Base-by-base conservation (phyloP, 2,329 filamentous ascomycete genomes). In the Remersonia thermophila region DNA sequence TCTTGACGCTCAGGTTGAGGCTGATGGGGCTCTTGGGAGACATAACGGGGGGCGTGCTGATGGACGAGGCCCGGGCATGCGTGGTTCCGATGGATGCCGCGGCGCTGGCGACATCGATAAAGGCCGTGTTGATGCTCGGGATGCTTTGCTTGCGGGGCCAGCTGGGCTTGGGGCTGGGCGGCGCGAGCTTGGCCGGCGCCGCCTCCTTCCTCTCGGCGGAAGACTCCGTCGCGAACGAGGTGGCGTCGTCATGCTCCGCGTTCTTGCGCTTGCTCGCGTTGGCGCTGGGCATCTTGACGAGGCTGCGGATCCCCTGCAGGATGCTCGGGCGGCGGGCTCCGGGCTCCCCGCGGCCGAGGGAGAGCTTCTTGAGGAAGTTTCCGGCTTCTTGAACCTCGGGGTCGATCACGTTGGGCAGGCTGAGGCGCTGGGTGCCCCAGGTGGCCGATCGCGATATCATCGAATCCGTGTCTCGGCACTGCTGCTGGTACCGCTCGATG, bases 401-500 rank as follows among this genome's bases (percentile, higher is more conserved):
- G 38, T 82, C 77, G 4, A 62, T 44, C 37, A 67, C 48, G 46
- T 69, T 76, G 2, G 77, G 73, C 33, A 80, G 62, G 52, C 78
- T 80, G 39, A 71, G 69, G 29, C 77, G 70, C 6, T 73, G 68
- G 2, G 80, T 84, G 12, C 80, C 80, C 66, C 80, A 77, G 0
- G 80, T 84, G 13, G 79, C 79, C 11, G 75, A 69, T 42, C 71
- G 63, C 2, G 75, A 80, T 9, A 77, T 61, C 0, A 75, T 79
- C n/a, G n/a, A n/a, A 18, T 66, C 67, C 32, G 63, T 74, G 43
- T 76, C 71, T 14, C 61, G 62, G 36, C 59, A 67, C 59, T 70
- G 62, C 9, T 57, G 59, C 44, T 72, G 59, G 36, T 69, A 75
- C 27, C 49, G 60, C 30, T 62, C 60, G 14, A 77, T 76, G 8